A percentile compares a stretch with the other conserved stretches of the same genome.
Conservation (phyloP, 352 stramenopile species). For the Phytopythium kandeliae region DNA sequence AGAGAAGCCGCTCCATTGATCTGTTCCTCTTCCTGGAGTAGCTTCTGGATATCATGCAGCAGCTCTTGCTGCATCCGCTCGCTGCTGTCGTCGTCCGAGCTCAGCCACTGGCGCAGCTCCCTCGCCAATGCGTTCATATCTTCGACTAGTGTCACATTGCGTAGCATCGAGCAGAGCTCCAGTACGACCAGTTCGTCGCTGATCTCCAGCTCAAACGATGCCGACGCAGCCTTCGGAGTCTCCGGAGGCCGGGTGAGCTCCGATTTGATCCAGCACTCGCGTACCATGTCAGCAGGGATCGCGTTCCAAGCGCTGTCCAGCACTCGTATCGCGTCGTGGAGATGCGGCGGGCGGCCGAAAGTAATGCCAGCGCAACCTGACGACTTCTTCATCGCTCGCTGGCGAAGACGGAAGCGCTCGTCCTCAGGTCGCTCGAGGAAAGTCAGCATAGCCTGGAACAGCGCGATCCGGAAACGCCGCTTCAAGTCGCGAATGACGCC, state of each 20-base stretch:
- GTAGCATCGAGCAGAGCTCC: conserved; percentile 32
- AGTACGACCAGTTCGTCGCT: conserved; percentile 31
- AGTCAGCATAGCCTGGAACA: conserved; percentile 39
- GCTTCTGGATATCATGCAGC: conserved; percentile 30
- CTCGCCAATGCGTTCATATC: conserved; percentile 28
- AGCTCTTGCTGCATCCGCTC: conserved; percentile 48
- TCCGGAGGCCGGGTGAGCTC: conserved; percentile 10
- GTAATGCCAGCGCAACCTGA: conserved; percentile 22
- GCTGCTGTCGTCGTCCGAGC: conserved; percentile 36
- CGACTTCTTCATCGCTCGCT: conserved; percentile 34
- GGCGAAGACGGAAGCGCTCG: conserved; percentile 32
- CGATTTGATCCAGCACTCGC: conserved; percentile 26
- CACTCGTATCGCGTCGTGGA: conserved; percentile 37
- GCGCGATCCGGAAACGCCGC: conserved; percentile 37
- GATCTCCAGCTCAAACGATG: conserved; percentile 8
- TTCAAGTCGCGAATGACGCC: conserved; percentile 42
- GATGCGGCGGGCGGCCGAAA: conserved; percentile 30
- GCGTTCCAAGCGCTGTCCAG: conserved; percentile 33
- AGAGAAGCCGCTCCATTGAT: background rate
- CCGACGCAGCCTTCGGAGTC: background rate
- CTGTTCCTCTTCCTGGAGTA: conserved; percentile 38
- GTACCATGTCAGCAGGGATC: conserved; percentile 16
- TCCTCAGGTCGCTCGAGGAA: conserved; percentile 33
- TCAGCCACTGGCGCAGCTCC: conserved; percentile 35
- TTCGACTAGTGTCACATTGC: conserved; percentile 16